Evolutionary conservation across 352 stramenopile species (phyloP), one percentile per base, ranked within the genome.

Genomic region (Phytopythium aichiense): DNA sequence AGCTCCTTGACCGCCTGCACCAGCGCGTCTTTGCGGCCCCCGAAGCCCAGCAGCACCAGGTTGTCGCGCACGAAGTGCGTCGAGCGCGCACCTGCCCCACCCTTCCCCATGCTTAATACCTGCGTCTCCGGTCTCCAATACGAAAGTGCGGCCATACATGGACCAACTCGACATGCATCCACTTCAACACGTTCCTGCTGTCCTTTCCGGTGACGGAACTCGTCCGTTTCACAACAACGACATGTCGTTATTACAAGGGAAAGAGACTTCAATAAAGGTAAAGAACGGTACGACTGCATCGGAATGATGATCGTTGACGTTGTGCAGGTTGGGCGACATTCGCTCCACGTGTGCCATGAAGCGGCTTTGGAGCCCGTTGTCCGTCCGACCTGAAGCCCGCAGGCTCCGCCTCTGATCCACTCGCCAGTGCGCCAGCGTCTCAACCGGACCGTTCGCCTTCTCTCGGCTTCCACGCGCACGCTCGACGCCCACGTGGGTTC

Each of bases 1-100:
- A 94, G 72, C 66, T 94, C 85, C 59, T 92, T 92, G 12, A 88
- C 78, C 12, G 77, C 73, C 65, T 94, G 85, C 16, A 92, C 74
- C 11, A 94, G 66, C 51, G 83, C 85, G 35, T 88, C 76, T 30
- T 66, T 69, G 48, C 67, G 60, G 20, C 61, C 82, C 12, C 78
- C 83, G 58, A 94, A 94, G 54, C 85, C 85, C 58, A 94, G 64
- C 23, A 94, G 61, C 66, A 81, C 82, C 58, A 94, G 67, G 63
- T 94, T 91, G 45, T 63, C 68, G 35, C 69, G 69, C 22, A 94
- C 59, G 55, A 94, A 94, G 43, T 77, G 74, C 66, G 69, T 73
- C 50, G 68, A 68, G 18, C 72, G 69, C 23, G 38, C 38, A 22
- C 31, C n/a, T 0, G 53, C n/a, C 33, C 35, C 53, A 16, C 25